Conservation (phyloP, 2,329 filamentous ascomycete genomes). For the Fusarium camptoceras region DNA sequence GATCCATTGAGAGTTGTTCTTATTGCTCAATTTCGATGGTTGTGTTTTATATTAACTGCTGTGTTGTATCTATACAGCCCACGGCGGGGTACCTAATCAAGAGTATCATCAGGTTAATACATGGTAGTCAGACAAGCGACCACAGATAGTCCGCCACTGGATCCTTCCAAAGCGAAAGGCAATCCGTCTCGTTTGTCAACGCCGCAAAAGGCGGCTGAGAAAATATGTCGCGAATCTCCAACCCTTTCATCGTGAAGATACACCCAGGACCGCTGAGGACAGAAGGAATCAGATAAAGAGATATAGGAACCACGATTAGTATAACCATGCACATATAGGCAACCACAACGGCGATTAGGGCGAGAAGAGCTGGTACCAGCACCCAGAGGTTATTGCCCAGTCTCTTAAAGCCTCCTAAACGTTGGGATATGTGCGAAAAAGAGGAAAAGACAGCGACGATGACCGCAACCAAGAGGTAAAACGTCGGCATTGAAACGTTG, state of each 20-base stretch:
- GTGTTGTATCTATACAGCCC: too few species aligned
- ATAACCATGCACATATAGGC: not conserved
- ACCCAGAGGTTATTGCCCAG: not conserved
- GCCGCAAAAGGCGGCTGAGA: constrained; percentile 9
- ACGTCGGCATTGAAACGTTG: not conserved
- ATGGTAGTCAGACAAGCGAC: constrained; percentile 13
- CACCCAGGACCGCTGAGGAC: not conserved
- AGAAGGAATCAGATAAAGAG: not conserved
- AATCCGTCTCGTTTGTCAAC: not conserved
- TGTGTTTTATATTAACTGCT: too few species aligned
- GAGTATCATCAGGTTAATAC: too few species aligned
- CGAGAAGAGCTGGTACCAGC: not conserved
- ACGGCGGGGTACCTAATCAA: too few species aligned
- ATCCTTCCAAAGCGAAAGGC: constrained; percentile 20
- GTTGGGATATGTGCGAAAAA: accelerated
- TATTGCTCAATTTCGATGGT: too few species aligned
- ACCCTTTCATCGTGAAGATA: not conserved
- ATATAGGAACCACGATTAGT: not conserved
- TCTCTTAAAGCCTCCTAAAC: not conserved
- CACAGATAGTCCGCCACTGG: constrained; percentile 15
- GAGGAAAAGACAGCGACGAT: not conserved
- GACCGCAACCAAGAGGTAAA: not conserved
- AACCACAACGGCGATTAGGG: not conserved
- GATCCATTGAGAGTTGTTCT: too few species aligned
- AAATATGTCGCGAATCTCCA: not conserved